Percentiles rank a stretch among this genome's conserved stretches.
These are phyloP conservation scores for Nepenthes gracilis DNA, from an alignment of 148 eudicot genomes.

Conservation along the genomic window DNA sequence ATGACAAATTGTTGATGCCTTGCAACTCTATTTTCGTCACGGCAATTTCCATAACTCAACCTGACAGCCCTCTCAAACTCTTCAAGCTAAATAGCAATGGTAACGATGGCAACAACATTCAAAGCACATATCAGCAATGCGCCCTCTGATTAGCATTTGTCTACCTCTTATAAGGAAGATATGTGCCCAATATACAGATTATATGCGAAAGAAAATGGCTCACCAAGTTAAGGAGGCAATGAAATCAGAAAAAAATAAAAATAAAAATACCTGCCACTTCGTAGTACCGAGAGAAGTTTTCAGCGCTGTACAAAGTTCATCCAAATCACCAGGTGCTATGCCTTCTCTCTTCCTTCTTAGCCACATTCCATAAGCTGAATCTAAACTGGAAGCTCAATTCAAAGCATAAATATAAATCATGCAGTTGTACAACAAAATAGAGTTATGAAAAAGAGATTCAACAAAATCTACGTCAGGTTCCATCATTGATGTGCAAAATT, in stretches of 20 bases:
- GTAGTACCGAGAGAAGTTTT: slow-evolving; percentile 90
- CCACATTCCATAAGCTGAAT: slow-evolving; percentile 77
- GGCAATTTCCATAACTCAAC: slow-evolving; percentile 53
- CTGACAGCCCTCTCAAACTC: slow-evolving; percentile 79
- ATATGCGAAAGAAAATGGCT: no score
- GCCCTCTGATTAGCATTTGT: no score
- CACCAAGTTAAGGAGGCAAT: neutral
- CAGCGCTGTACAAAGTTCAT: slow-evolving; percentile 59
- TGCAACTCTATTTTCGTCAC: slow-evolving; percentile 40
- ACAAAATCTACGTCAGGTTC: no score
- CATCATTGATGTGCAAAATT: no score
- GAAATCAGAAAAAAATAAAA: neutral
- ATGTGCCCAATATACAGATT: no score
- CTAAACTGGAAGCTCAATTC: slow-evolving; percentile 38
- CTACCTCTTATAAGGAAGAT: no score
- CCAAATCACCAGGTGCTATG: slow-evolving; percentile 20
- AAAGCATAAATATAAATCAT: neutral
- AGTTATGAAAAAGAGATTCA: no score
- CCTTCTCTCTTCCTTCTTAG: slow-evolving; percentile 55
- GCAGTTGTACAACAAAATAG: neutral
- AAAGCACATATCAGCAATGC: neutral
- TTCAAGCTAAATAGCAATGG: slow-evolving; percentile 43
- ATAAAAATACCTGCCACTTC: slow-evolving; percentile 80
- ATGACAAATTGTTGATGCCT: slow-evolving; percentile 73
- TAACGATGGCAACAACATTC: neutral